Evolutionary conservation across 371 early-diverging fungal species (phyloP), one percentile per base, ranked within the genome.

Genomic region (Mucor irregularis): DNA sequence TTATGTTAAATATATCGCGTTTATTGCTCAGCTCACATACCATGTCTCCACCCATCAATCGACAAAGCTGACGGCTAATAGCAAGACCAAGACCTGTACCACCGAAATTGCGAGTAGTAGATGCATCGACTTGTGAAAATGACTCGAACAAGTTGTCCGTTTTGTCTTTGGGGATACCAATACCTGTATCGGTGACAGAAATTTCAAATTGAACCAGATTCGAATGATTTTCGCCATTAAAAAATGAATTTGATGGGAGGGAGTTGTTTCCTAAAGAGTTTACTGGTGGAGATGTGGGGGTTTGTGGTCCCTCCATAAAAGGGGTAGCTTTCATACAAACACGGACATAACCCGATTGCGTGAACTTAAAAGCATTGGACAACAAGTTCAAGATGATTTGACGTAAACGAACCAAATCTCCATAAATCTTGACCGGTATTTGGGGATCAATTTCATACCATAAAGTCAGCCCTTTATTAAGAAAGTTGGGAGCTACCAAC

Each of bases 311-410:
- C 42, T 42, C 22, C 10, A 3, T 11, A 11, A 24, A 25, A 42
- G 24, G 42, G 25, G 25, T 21, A 4, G 22, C 22, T 11, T 42
- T 13, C 1, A 53, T 45, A 3, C 45, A 53, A 10, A 53, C 40
- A 16, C n/a, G 44, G 0, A 84, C 76, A 31, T 68, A 64, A 2
- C 84, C 86, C 26, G 78, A 50, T 21, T 78, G 71, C 1, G 86
- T 86, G 24, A 86, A 86, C 62, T 86, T 86, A 58, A 86, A 76
- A 1, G 86, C 84, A 37, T 86, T 86, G 46, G 84, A 80, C 31
- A 82, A 56, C 35, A 76, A 49, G 17, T 76, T 76, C 14, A 70
- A 59, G n/a, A 76, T 25, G 14, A 76, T 69, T 47, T 76, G 76
- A 2, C 76, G 64, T 8, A 76, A 17, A 5, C 76, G 68, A 13